Percentiles rank a stretch among this genome's conserved stretches.
phyloP scores from a whole-genome alignment of 1,284 basidiomycete genomes.

The Irpex sp. region DNA sequence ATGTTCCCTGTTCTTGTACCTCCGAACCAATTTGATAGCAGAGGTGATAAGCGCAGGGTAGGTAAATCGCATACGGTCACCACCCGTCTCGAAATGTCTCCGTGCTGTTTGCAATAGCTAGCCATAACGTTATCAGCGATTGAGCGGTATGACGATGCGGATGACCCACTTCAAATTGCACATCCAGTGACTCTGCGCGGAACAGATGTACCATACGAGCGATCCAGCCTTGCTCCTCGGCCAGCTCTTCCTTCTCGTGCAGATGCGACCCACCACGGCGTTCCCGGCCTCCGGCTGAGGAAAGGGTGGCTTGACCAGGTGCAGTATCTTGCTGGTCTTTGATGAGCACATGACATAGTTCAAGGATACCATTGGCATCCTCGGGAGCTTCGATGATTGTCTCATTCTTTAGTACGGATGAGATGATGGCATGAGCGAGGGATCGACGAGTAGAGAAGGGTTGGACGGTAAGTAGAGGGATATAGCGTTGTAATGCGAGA shows the following conservation, averaged over 20 bases:
- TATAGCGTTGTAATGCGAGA: conserved; percentile 87
- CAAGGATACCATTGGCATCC: conserved; percentile 88
- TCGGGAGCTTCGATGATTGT: conserved; percentile 88
- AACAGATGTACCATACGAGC: conserved; percentile 95
- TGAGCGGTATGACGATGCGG: neutral
- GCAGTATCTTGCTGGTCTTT: conserved; percentile 79
- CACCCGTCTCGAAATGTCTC: conserved; percentile 85
- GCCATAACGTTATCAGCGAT: conserved; percentile 4
- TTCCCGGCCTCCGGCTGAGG: conserved; percentile 43
- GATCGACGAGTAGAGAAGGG: conserved; percentile 86
- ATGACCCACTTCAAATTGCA: conserved; percentile 79
- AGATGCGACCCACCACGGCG: conserved; percentile 49
- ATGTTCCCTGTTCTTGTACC: conserved; percentile 79
- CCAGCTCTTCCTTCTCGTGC: conserved; percentile 81
- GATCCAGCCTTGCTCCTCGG: conserved; percentile 97
- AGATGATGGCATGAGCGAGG: conserved; percentile 89
- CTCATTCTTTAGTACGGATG: conserved; percentile 91
- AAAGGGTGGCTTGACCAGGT: conserved; percentile 30
- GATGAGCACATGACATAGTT: conserved; percentile 87
- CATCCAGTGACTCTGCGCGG: conserved; percentile 76
- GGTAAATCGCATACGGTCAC: conserved; percentile 90
- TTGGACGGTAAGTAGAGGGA: conserved; percentile 77
- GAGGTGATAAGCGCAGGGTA: conserved; percentile 92
- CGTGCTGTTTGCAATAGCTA: conserved; percentile 87
- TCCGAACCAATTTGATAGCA: conserved; percentile 84